Base-by-base conservation (phyloP, 345 rosid genomes). In the Tarenaya hassleriana region DNA sequence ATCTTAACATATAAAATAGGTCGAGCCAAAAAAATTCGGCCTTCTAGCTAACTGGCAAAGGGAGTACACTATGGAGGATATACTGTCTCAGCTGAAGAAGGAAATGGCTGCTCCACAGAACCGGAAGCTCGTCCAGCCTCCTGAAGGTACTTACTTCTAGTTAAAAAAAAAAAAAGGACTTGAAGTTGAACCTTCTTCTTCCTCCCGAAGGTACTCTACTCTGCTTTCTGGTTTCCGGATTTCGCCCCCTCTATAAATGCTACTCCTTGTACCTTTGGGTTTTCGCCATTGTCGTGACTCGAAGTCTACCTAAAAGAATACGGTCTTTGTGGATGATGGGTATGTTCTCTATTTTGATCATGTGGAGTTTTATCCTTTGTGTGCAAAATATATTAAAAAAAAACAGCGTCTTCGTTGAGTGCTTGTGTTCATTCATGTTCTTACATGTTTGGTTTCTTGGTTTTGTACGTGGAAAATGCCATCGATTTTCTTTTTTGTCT, bases 71-170 rank as follows among this genome's bases (percentile, higher is more conserved):
- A 78, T 84, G 88, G 94, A 84, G 71, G 85, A 84, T 58, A 69
- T 84, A 69, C 68, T 84, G 41, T 66, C 75, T 0, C 88, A 84
- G 59, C 80, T 84, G 73, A 84, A 81, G 63, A 84, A 84, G 66
- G 94, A 84, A 61, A 84, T 84, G 94, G 75, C 83, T 16, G 64
- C 83, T 1, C 73, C 86, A 13, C 82, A 84, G 47, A 84, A 77
- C 70, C 75, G 86, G 56, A 82, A 82, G 81, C 79, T 82, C 69
- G 90, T 82, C 63, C 90, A 82, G 66, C 94, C 94, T 63, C 83
- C 80, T 0, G 94, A 84, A 75, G 94, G 94, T 51, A 73, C 87
- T 71, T 84, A 77, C 76, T 84, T 81, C 82, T 83, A 81, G 78
- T 24, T n/a, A n/a, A n/a, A n/a, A n/a, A n/a, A n/a, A n/a, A n/a